Percentiles rank a stretch among this genome's conserved stretches.
phyloP scores from a whole-genome alignment of 2,329 filamentous ascomycete genomes.

The Zarea fungicola region DNA sequence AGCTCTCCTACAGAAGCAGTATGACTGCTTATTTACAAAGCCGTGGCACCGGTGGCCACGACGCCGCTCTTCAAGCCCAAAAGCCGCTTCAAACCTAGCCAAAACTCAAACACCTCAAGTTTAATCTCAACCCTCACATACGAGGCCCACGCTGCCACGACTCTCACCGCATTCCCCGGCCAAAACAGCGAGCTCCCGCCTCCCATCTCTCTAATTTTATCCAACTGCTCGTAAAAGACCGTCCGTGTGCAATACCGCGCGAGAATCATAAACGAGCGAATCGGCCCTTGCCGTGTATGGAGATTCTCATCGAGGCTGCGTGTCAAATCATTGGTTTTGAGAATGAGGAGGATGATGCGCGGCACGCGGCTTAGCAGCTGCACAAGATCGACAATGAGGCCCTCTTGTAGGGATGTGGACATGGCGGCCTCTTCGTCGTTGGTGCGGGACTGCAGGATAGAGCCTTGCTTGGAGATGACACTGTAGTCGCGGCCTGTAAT shows the following conservation, averaged over 20 bases:
- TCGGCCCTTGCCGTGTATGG: slow-evolving; percentile 64
- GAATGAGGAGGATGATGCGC: slow-evolving; percentile 84
- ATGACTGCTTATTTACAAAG: too few species aligned
- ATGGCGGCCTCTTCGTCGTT: slow-evolving; percentile 81
- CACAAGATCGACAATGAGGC: slow-evolving; percentile 82
- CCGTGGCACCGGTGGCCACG: too few species aligned
- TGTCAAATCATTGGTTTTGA: slow-evolving; percentile 97
- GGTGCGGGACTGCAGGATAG: slow-evolving; percentile 56
- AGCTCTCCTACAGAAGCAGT: neutral
- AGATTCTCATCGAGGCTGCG: slow-evolving; percentile 88
- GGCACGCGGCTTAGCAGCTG: slow-evolving; percentile 85
- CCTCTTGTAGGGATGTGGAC: slow-evolving; percentile 75
- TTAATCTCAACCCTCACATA: slow-evolving; percentile 58
- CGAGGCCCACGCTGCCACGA: slow-evolving; percentile 52
- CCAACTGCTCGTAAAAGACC: slow-evolving; percentile 60
- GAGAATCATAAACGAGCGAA: slow-evolving; percentile 62
- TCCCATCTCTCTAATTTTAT: slow-evolving; percentile 47
- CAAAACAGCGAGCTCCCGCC: slow-evolving; percentile 49
- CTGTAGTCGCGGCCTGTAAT: slow-evolving; percentile 92
- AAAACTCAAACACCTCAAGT: slow-evolving; percentile 58
- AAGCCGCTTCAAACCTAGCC: slow-evolving; percentile 50
- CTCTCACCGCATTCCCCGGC: slow-evolving; percentile 50
- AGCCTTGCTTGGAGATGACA: slow-evolving; percentile 59
- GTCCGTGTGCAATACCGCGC: slow-evolving; percentile 63
- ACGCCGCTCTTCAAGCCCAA: slow-evolving; percentile 28